Base-by-base conservation (phyloP, 2,329 filamentous ascomycete genomes). In the Curvularia sp. region DNA sequence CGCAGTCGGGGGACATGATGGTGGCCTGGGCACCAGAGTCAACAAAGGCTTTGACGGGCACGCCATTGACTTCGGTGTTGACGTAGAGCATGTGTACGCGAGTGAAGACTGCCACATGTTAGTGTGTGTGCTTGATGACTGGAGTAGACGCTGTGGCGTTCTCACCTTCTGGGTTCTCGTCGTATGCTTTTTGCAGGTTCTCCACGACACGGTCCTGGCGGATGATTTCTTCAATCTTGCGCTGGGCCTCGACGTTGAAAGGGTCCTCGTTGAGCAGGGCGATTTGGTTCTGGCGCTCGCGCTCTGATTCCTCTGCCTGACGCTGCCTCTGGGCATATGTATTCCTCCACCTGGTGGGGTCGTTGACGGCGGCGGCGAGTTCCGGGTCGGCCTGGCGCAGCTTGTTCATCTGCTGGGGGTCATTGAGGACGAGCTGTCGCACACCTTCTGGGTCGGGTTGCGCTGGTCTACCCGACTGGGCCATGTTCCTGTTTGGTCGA, bases 1-100 rank as follows among this genome's bases (percentile, higher is more conserved):
- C 95, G 73, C 93, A 97, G 24, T 88, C 84, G 5, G 95, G 95
- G 5, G 94, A 98, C 95, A 99, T 99, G 81, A 99, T 97, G 51
- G 95, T 99, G 26, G 94, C 93, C 80, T 99, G 95, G 24, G 95
- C 95, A 61, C 95, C 95, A 1, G 95, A 98, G 77, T 99, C 95
- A 60, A 99, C 95, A 67, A 99, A 90, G 2, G 94, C 95, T 81
- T 97, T 98, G 70, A 99, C 89, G 57, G 91, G 91, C 68, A 92
- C 86, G 12, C 91, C 90, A 77, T 99, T 99, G 69, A 99, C 95
- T 76, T 96, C 91, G 61, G 97, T 93, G 73, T 96, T 89, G 67
- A 98, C 90, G 78, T 99, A 99, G 48, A 99, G 86, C 89, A 99
- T 95, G 68, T 94, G 93, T 41, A 99, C 95, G 68, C 91, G 87